Evolutionary conservation across 192 early-diverging fungal genomes (phyloP).

Genomic region (Linnemannia exigua): DNA sequence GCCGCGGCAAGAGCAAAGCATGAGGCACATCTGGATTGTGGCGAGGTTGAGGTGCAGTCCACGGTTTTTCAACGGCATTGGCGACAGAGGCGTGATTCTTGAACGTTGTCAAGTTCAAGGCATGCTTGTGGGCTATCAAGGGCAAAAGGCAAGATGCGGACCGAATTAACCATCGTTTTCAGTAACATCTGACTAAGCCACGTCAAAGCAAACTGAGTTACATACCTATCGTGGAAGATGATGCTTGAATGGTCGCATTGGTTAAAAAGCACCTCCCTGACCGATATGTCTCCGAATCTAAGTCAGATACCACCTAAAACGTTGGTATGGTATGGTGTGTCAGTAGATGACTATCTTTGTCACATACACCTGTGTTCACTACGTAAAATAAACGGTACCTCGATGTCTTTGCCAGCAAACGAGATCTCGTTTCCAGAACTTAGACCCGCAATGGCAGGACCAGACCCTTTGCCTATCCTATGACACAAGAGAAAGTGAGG

Average conservation of each 20-base stretch:
- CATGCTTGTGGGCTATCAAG: neutral
- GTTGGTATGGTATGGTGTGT: neutral
- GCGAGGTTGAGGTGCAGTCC: constrained; percentile 31
- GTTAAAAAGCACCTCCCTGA: constrained; percentile 20
- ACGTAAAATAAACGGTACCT: constrained; percentile 12
- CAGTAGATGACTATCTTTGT: neutral
- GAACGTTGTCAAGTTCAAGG: constrained; percentile 15
- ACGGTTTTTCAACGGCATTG: constrained; percentile 2
- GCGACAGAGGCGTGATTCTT: constrained; percentile 15
- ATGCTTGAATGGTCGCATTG: neutral
- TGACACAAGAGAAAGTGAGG: neutral
- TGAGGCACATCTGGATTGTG: constrained; percentile 49
- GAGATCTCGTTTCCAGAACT: constrained; percentile 45
- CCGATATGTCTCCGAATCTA: constrained; percentile 15
- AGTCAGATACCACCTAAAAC: neutral
- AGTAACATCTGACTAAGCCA: neutral
- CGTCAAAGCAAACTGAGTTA: neutral
- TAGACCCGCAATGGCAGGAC: neutral
- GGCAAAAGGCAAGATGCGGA: neutral
- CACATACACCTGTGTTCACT: no score
- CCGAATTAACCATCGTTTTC: neutral
- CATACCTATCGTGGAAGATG: neutral
- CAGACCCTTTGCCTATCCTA: constrained; percentile 34
- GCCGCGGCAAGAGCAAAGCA: constrained; percentile 54
- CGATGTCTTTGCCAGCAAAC: constrained; percentile 45